Percentiles rank a stretch among this genome's conserved stretches.
Evolutionary conservation across 2,329 filamentous ascomycete species (phyloP).

Genomic region (Alternaria hordeiaustralica): DNA sequence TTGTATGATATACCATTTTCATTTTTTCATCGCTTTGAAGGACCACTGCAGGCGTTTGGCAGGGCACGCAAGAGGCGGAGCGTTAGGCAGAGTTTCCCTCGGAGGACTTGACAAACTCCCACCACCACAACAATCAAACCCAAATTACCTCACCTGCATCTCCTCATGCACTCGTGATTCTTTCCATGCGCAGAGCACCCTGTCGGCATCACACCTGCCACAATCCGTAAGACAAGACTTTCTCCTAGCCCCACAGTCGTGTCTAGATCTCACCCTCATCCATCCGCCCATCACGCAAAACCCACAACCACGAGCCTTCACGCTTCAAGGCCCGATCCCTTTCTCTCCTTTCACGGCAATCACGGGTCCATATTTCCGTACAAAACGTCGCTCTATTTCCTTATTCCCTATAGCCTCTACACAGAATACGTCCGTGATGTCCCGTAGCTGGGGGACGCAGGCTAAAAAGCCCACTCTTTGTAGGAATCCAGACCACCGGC

Average conservation of each 20-base stretch:
- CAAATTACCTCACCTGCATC: background rate
- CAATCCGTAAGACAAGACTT: slow-evolving; percentile 7
- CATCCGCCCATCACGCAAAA: background rate
- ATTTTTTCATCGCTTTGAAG: background rate
- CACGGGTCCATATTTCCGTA: background rate
- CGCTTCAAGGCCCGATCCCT: background rate
- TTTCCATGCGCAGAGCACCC: background rate
- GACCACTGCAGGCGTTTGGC: slow-evolving; percentile 8
- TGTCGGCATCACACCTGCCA: background rate
- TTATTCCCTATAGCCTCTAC: background rate
- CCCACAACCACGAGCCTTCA: background rate
- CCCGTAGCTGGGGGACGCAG: background rate
- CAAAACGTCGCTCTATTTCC: slow-evolving; percentile 2
- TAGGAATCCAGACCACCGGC: background rate
- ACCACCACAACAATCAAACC: background rate
- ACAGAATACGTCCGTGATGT: background rate
- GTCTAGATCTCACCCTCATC: slow-evolving; percentile 9
- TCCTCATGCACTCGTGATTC: background rate
- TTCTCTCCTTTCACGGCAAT: background rate
- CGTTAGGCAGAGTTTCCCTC: slow-evolving; percentile 1
- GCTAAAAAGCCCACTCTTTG: background rate
- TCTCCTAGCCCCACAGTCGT: slow-evolving; percentile 5
- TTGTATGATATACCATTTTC: slow-evolving; percentile 12
- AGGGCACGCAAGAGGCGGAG: background rate
- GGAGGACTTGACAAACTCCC: background rate